A percentile compares a stretch with the other conserved stretches of the same genome.
phyloP scores from a whole-genome alignment of 176 grass and related monocot species.

The Aegilops speltoides region DNA sequence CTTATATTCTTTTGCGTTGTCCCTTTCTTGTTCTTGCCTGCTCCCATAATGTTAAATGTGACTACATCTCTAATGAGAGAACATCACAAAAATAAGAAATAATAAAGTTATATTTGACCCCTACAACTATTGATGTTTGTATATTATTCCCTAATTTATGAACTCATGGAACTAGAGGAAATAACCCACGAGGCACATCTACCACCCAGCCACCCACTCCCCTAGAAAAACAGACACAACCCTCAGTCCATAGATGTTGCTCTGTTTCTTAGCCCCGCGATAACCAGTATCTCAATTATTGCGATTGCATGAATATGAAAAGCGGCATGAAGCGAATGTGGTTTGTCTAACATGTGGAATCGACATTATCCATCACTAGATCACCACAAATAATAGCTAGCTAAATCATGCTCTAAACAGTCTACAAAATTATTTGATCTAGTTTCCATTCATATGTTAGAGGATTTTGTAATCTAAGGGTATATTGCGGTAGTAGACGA shows the following conservation, averaged over 20 bases:
- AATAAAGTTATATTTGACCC: background rate
- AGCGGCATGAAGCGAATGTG: background rate
- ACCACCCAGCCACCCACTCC: background rate
- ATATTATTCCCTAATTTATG: background rate
- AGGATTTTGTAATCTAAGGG: background rate
- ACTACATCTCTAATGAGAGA: background rate
- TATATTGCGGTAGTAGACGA: background rate
- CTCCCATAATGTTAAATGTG: background rate
- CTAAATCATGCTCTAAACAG: background rate
- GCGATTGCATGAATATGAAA: background rate
- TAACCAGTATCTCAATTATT: background rate
- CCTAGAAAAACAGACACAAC: background rate
- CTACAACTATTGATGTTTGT: background rate
- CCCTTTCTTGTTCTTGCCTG: background rate
- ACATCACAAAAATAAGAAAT: background rate
- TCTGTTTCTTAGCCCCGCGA: background rate
- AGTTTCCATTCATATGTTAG: background rate
- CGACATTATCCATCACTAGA: background rate
- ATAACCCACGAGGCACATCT: background rate
- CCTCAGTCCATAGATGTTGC: background rate
- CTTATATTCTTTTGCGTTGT: background rate
- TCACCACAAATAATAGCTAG: too few species aligned
- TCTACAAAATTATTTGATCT: background rate
- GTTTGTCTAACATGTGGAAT: background rate
- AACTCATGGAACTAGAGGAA: background rate